Percentiles rank a stretch among this genome's conserved stretches.
These are phyloP conservation scores for Aquanectria penicillioides DNA, from an alignment of 2,329 filamentous ascomycete genomes.

Conservation along the genomic window DNA sequence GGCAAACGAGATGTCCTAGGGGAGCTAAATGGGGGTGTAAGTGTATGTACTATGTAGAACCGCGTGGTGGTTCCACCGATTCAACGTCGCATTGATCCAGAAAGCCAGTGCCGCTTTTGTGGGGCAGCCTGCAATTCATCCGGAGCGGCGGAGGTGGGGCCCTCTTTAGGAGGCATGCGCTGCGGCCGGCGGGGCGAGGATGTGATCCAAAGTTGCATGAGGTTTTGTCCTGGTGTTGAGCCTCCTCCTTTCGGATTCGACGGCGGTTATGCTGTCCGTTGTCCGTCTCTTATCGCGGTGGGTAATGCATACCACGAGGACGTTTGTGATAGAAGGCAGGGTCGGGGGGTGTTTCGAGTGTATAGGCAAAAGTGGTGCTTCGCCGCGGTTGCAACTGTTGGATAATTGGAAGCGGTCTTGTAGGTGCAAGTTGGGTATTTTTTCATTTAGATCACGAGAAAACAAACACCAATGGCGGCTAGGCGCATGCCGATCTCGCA, in stretches of 20 bases:
- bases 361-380: neutral
- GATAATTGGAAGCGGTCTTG: neutral
- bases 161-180: conserved; percentile 6
- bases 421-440: neutral
- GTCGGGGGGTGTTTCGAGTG: neutral
- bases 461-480: too few relatives aligned
- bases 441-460: too few relatives aligned
- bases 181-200: too few relatives aligned
- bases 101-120: conserved; percentile 32
- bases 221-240: neutral
- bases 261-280: too few relatives aligned
- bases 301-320: too few relatives aligned
- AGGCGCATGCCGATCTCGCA: too few relatives aligned
- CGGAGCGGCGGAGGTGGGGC: conserved; percentile 33
- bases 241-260: neutral
- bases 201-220: too few relatives aligned
- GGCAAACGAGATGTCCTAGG: neutral
- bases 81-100: conserved; percentile 25
- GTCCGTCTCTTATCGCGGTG: too few relatives aligned
- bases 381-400: too few relatives aligned
- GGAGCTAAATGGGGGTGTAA: conserved; percentile 5
- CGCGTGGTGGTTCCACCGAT: conserved; percentile 23
- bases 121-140: conserved; percentile 40
- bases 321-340: too few relatives aligned
- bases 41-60: neutral